Conservation (phyloP, 2,329 filamentous ascomycete genomes). For the Hirsutella thompsonii region DNA sequence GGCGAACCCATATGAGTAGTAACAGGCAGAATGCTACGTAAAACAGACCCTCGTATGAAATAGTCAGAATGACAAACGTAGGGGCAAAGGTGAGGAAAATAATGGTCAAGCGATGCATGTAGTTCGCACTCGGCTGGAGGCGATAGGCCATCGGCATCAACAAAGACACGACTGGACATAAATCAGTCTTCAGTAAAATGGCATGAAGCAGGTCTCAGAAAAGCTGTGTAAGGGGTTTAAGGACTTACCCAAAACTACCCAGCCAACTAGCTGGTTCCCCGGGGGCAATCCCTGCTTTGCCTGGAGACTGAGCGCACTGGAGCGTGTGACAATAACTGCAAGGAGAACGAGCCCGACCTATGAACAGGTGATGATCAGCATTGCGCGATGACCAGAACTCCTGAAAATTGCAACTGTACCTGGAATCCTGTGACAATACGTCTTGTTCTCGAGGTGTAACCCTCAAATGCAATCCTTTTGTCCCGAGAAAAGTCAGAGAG, state of each 20-base stretch:
- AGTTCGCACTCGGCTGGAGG: conserved; percentile 69
- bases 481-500: conserved; percentile 28
- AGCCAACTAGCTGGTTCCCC: conserved; percentile 80
- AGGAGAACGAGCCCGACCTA: conserved; percentile 66
- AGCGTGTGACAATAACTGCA: conserved; percentile 75
- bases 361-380: conserved; percentile 4
- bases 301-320: conserved; percentile 74
- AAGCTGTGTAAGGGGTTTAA: too few relatives aligned
- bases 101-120: conserved; percentile 77
- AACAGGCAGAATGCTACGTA: conserved; percentile 81
- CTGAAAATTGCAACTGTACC: conserved; percentile 23
- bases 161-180: conserved; percentile 60
- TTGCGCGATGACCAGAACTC: neutral
- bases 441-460: conserved; percentile 30
- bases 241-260: conserved; percentile 59
- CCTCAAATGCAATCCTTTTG: conserved; percentile 6
- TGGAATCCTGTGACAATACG: conserved; percentile 54
- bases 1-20: conserved; percentile 77
- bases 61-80: conserved; percentile 88
- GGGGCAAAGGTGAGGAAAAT: conserved; percentile 90
- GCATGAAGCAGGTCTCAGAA: too few relatives aligned
- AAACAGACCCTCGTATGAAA: conserved; percentile 94
- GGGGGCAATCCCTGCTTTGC: conserved; percentile 72
- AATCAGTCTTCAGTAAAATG: too few relatives aligned
- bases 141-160: conserved; percentile 71